phyloP scores from a whole-genome alignment of 2,329 filamentous ascomycete species.

The Colletotrichum neosansevieriae region DNA sequence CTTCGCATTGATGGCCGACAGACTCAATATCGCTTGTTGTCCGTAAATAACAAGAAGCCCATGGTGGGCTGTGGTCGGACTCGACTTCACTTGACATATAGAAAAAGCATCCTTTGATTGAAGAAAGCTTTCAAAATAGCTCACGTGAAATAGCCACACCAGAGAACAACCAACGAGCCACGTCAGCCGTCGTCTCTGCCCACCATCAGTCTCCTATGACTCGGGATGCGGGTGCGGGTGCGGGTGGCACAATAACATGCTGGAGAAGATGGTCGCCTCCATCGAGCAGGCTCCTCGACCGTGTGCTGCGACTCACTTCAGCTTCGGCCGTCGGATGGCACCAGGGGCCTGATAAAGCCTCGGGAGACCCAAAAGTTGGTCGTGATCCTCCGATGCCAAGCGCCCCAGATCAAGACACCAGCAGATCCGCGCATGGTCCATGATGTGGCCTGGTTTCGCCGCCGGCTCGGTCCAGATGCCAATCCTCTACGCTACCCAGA shows the following conservation, averaged over 20 bases:
- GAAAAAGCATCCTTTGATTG: conserved; percentile 7
- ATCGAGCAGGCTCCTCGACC: neutral
- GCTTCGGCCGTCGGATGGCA: conserved; percentile 5
- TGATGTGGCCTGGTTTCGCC: conserved; percentile 16
- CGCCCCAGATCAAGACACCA: conserved; percentile 10
- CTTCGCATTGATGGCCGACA: conserved; percentile 14
- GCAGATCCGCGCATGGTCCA: conserved; percentile 24
- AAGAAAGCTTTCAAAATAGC: neutral
- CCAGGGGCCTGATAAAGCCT: conserved; percentile 10
- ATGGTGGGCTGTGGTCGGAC: conserved; percentile 2
- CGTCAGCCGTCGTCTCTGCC: conserved; percentile 13
- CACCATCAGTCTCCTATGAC: conserved; percentile 18
- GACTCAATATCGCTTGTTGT: conserved; percentile 28
- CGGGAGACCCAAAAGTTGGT: conserved; percentile 6
- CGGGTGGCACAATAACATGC: conserved; percentile 6
- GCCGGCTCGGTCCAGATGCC: conserved; percentile 10
- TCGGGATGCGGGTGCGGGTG: conserved; percentile 3
- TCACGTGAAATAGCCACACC: neutral
- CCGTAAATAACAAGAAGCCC: neutral
- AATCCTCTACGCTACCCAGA: conserved; percentile 29
- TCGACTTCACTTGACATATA: conserved; percentile 15
- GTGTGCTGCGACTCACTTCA: neutral
- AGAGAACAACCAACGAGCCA: conserved; percentile 11
- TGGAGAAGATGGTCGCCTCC: neutral
- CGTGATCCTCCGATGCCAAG: conserved; percentile 14